Conservation (phyloP, 345 rosid genomes). For the Acer campestre region DNA sequence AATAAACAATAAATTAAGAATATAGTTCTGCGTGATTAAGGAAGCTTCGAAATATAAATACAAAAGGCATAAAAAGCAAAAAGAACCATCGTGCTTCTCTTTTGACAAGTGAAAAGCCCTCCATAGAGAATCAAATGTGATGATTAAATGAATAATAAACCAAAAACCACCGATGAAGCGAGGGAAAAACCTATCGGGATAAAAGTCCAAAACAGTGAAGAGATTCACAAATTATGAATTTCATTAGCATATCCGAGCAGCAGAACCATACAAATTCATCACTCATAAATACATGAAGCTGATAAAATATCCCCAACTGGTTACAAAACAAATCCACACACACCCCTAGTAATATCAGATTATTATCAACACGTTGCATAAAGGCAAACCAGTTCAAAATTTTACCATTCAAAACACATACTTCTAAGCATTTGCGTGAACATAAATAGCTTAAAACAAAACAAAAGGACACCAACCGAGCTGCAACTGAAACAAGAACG, state of each 20-base stretch:
- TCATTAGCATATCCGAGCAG: not conserved
- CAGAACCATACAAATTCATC: not conserved
- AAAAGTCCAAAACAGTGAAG: constrained; percentile 3
- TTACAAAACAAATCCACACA: not conserved
- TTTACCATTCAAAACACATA: not conserved
- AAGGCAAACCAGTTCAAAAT: not conserved
- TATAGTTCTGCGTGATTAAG: not conserved
- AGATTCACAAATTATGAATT: not conserved
- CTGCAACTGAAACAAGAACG: not conserved
- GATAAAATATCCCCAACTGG: not conserved
- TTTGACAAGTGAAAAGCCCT: not conserved
- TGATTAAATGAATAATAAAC: not conserved
- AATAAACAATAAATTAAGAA: not conserved
- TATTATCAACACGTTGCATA: not conserved
- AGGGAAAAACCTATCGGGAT: not conserved
- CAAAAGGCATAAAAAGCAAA: not conserved
- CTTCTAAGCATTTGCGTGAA: not conserved
- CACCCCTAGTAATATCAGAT: not conserved
- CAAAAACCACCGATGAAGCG: not conserved
- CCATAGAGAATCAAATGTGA: not conserved
- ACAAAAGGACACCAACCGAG: not conserved
- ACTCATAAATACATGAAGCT: not conserved
- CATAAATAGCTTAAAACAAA: not conserved
- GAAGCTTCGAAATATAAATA: not conserved
- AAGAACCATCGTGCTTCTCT: not conserved